Percentiles rank a stretch among this genome's conserved stretches.
Conservation (phyloP, 2,329 filamentous ascomycete genomes). For the Talaromyces amestolkiae region DNA sequence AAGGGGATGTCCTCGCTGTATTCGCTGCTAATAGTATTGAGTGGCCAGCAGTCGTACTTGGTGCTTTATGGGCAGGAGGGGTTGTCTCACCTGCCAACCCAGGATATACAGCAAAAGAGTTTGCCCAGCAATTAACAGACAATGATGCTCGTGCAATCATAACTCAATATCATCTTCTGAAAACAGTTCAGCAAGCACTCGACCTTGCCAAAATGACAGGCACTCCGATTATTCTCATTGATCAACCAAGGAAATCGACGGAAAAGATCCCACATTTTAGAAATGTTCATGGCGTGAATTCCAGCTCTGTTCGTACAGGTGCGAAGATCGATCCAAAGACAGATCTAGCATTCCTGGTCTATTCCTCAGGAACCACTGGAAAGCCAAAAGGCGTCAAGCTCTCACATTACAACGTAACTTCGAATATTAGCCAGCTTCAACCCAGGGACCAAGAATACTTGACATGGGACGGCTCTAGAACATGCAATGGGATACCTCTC, state of each 20-base stretch:
- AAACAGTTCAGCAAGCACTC: conserved; percentile 34
- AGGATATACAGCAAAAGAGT: conserved; percentile 40
- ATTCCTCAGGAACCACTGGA: conserved; percentile 48
- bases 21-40: not conserved
- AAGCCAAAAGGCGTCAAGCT: conserved; percentile 55
- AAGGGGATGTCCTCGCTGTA: not conserved
- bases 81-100: conserved; percentile 43
- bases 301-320: conserved; percentile 17
- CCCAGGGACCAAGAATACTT: conserved; percentile 31
- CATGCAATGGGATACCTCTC: conserved; percentile 26
- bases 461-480: conserved; percentile 34
- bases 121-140: conserved; percentile 31
- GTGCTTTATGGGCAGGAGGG: conserved; percentile 44
- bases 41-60: conserved; percentile 30
- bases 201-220: conserved; percentile 28
- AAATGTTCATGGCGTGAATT: conserved; percentile 33
- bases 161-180: conserved; percentile 40
- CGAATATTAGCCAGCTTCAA: conserved; percentile 38
- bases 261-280: conserved; percentile 27
- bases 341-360: conserved; percentile 41
- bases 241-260: conserved; percentile 27
- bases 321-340: not conserved
- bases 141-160: conserved; percentile 37
- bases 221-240: conserved; percentile 24
- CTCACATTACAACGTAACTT: conserved; percentile 53